Conservation (phyloP, 108 stramenopile species). For the Nitzschia putrida region DNA sequence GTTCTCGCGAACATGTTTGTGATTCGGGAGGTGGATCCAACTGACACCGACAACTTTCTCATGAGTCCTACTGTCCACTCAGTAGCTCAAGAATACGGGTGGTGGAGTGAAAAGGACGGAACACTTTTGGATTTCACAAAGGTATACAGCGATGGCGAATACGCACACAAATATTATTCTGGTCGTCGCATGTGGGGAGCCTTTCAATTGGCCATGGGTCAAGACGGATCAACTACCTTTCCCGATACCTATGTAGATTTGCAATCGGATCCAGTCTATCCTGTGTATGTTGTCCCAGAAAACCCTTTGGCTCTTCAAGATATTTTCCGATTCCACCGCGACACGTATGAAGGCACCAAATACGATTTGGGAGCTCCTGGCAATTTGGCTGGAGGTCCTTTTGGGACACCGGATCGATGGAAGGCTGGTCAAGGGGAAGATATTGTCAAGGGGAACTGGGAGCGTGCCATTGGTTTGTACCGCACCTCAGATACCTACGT, state of each 20-base stretch:
- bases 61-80: conserved; percentile 62
- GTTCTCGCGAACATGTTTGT: conserved; percentile 83
- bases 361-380: conserved; percentile 55
- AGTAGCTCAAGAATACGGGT: conserved; percentile 60
- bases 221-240: conserved; percentile 13
- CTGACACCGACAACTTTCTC: conserved; percentile 65
- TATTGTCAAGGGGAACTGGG: conserved; percentile 47
- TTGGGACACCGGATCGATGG: conserved; percentile 53
- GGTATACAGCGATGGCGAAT: conserved; percentile 53
- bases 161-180: conserved; percentile 53
- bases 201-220: conserved; percentile 30
- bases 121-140: conserved; percentile 53
- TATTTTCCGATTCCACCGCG: conserved; percentile 56
- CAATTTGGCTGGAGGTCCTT: conserved; percentile 51
- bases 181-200: conserved; percentile 50
- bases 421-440: conserved; percentile 39
- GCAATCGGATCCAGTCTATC: conserved; percentile 63
- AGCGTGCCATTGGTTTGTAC: conserved; percentile 62
- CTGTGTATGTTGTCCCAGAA: conserved; percentile 61
- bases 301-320: conserved; percentile 32
- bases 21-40: conserved; percentile 58
- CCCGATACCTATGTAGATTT: conserved; percentile 49
- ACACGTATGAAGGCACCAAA: conserved; percentile 73
- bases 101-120: conserved; percentile 31
- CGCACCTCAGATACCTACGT: conserved; percentile 60